These are phyloP conservation scores for Vigna reflexopilosa DNA, from an alignment of 306 rosid species.

Conservation along the genomic window DNA sequence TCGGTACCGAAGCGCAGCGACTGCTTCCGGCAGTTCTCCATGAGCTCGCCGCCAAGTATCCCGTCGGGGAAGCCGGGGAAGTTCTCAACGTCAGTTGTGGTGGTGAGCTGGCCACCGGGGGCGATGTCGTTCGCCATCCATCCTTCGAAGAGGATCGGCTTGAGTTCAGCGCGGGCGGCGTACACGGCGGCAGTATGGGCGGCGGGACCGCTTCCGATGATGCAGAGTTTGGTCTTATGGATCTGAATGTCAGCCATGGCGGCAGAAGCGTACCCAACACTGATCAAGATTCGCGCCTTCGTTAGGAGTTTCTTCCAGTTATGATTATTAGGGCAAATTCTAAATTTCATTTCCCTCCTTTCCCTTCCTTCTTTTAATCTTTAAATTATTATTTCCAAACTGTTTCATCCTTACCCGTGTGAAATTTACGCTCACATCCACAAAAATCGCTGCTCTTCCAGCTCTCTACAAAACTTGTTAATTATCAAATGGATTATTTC, in stretches of 20 bases:
- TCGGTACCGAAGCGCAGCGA: slow-evolving; percentile 78
- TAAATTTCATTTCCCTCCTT: slow-evolving; percentile 48
- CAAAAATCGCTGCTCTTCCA: too few species aligned
- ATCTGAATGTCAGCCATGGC: slow-evolving; percentile 51
- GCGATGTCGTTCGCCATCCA: slow-evolving; percentile 93
- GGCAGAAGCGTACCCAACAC: slow-evolving; percentile 23
- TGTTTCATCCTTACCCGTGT: too few species aligned
- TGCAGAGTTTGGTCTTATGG: slow-evolving; percentile 72
- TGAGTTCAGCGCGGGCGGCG: slow-evolving; percentile 86
- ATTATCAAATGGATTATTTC: neutral
- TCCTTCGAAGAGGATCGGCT: slow-evolving; percentile 84
- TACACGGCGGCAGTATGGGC: slow-evolving; percentile 88
- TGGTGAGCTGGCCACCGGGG: slow-evolving; percentile 92
- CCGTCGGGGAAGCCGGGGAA: slow-evolving; percentile 87
- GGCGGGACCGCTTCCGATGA: slow-evolving; percentile 91
- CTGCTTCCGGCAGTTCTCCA: slow-evolving; percentile 72
- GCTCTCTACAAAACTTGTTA: too few species aligned
- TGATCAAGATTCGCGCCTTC: slow-evolving; percentile 46
- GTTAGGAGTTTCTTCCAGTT: slow-evolving; percentile 15
- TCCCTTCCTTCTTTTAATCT: neutral
- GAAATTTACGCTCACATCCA: too few species aligned
- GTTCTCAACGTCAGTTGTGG: slow-evolving; percentile 88
- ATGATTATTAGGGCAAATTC: slow-evolving; percentile 33
- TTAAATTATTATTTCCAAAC: neutral
- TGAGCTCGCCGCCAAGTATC: slow-evolving; percentile 74